Evolutionary conservation across 1,284 basidiomycete genomes (phyloP).

Genomic region (Rhodofomes roseus): DNA sequence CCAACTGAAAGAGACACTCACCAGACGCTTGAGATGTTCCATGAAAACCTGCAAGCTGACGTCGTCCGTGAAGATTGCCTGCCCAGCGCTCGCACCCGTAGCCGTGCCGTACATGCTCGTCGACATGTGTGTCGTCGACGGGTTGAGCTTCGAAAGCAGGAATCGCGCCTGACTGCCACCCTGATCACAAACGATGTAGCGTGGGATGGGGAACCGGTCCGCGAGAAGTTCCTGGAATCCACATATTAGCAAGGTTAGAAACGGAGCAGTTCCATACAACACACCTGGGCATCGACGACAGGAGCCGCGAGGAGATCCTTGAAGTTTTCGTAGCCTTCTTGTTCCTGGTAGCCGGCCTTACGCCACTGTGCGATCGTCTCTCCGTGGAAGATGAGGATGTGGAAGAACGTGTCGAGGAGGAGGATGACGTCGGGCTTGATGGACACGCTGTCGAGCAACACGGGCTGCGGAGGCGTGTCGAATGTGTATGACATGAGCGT

Average conservation of each 20-base stretch:
- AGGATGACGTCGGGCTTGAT: conserved; percentile 97
- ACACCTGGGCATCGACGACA: conserved; percentile 69
- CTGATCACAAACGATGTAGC: conserved; percentile 98
- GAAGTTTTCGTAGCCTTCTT: conserved; percentile 99
- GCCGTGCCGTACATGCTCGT: conserved; percentile 82
- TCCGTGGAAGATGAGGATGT: conserved; percentile 99
- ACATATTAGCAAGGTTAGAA: neutral
- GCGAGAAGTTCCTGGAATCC: conserved; percentile 78
- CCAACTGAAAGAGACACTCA: conserved; percentile 32
- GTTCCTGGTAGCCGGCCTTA: conserved; percentile 99
- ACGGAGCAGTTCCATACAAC: neutral
- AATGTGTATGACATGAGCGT: conserved; percentile 99
- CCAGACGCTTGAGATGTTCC: conserved; percentile 90
- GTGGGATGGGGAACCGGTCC: conserved; percentile 95
- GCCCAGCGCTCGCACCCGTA: conserved; percentile 63
- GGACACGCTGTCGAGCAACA: conserved; percentile 95
- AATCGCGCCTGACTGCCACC: conserved; percentile 98
- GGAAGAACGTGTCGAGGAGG: conserved; percentile 99
- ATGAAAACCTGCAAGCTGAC: conserved; percentile 97
- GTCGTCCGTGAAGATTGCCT: conserved; percentile 98
- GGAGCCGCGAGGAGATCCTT: conserved; percentile 91
- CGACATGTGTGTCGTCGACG: conserved; percentile 96
- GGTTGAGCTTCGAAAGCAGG: conserved; percentile 94
- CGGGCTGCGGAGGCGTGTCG: conserved; percentile 87
- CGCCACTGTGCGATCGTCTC: conserved; percentile 97